These are phyloP conservation scores for Solanum tarijense DNA, from an alignment of 257 asterid species.

Conservation along the genomic window DNA sequence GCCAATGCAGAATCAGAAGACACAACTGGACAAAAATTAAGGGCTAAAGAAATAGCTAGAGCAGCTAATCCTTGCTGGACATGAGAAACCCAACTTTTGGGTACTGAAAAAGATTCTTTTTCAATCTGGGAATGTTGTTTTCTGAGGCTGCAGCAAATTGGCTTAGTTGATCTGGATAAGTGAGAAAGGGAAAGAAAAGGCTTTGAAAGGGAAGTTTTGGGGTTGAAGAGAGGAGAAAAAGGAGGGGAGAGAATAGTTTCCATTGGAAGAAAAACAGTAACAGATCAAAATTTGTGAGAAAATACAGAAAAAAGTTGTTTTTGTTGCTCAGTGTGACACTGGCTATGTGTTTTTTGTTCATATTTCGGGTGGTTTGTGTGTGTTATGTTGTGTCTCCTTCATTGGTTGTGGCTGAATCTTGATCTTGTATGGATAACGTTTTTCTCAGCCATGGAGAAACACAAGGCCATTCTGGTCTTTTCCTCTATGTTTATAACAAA, in stretches of 20 bases:
- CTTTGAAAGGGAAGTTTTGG: slow-evolving; percentile 5
- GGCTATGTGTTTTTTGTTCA: background rate
- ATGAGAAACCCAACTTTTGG: slow-evolving; percentile 57
- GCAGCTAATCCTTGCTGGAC: slow-evolving; percentile 78
- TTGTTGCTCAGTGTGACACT: background rate
- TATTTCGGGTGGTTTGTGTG: background rate
- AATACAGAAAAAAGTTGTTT: slow-evolving; percentile 15
- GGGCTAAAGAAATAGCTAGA: slow-evolving; percentile 72
- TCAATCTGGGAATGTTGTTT: slow-evolving; percentile 21
- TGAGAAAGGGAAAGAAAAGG: background rate
- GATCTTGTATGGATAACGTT: slow-evolving; percentile 29
- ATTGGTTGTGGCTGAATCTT: slow-evolving; percentile 28
- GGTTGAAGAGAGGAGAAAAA: slow-evolving; percentile 50
- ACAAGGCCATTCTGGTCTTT: slow-evolving; percentile 7
- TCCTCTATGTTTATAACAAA: too few species aligned
- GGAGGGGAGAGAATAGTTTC: slow-evolving; percentile 79
- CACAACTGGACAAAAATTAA: slow-evolving; percentile 51
- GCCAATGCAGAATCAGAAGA: slow-evolving; percentile 45
- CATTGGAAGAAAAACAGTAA: slow-evolving; percentile 23
- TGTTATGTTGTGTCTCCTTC: background rate
- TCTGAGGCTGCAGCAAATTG: slow-evolving; percentile 45
- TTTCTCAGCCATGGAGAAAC: background rate
- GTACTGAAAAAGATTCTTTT: slow-evolving; percentile 20
- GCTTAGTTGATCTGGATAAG: slow-evolving; percentile 39
- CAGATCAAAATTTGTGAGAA: slow-evolving; percentile 12